These are phyloP conservation scores for Phytophthora macrochlamydospora DNA, from an alignment of 352 stramenopile genomes.

Conservation along the genomic window DNA sequence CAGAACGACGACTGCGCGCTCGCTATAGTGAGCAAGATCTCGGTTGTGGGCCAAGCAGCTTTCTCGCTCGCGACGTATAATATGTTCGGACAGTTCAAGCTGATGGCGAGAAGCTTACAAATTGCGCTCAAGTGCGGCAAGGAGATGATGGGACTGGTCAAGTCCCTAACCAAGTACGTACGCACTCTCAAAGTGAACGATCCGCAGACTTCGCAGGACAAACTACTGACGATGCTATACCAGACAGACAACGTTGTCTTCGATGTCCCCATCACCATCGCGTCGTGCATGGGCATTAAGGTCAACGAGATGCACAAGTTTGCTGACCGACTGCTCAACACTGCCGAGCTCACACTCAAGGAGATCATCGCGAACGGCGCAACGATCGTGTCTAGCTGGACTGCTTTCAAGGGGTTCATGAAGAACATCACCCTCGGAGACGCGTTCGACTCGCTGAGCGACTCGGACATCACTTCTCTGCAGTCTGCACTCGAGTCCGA, in stretches of 20 bases:
- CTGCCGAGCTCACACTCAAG: slow-evolving; percentile 18
- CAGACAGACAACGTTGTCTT: slow-evolving; percentile 29
- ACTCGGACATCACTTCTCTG: slow-evolving; percentile 3
- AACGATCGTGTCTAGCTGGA: slow-evolving; percentile 15
- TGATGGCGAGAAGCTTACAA: background rate
- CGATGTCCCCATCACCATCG: slow-evolving; percentile 36
- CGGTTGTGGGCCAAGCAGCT: slow-evolving; percentile 9
- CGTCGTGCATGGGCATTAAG: slow-evolving; percentile 26
- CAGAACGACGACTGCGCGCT: slow-evolving; percentile 42
- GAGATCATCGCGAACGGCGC: slow-evolving; percentile 28
- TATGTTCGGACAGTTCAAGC: slow-evolving; percentile 1
- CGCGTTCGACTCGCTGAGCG: slow-evolving; percentile 2
- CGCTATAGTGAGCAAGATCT: slow-evolving; percentile 34
- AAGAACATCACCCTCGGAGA: slow-evolving; percentile 11
- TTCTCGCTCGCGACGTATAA: slow-evolving; percentile 9
- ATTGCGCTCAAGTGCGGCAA: slow-evolving; percentile 22
- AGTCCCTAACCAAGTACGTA: slow-evolving; percentile 18
- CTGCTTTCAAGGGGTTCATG: slow-evolving; percentile 3
- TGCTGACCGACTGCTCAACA: slow-evolving; percentile 22
- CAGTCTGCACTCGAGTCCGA: slow-evolving; percentile 2
- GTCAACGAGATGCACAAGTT: slow-evolving; percentile 16
- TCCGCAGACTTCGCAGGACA: slow-evolving; percentile 23
- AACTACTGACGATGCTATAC: slow-evolving; percentile 25
- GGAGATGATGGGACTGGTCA: slow-evolving; percentile 16
- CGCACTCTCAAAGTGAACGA: slow-evolving; percentile 14